Evolutionary conservation across 441 rosid genomes (phyloP), one percentile per base, ranked within the genome.

Genomic region (Erodium texanum): DNA sequence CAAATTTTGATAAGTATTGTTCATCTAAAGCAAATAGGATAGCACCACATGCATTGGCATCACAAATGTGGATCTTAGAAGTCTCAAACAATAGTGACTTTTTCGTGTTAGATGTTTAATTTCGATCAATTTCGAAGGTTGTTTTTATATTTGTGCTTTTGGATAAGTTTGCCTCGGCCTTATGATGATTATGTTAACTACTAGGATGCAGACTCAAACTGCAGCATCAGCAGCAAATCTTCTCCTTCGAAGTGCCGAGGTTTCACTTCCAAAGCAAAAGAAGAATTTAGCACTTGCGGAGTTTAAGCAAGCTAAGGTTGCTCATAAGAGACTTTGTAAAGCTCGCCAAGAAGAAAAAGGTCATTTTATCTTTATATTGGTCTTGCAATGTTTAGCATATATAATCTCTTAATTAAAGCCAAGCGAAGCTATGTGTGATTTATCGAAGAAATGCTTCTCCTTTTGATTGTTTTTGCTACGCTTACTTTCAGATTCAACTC

Each of bases 251-350:
- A 85, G 92, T 73, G 95, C 84, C 15, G 90, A 89, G 77, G 82
- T 86, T 16, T 72, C 71, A n/a, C 67, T 93, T 66, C 98, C 97
- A 0, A 93, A 93, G 82, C 98, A 93, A 82, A 90, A 86, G 83
- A 90, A 79, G 77, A 87, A 74, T 74, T 68, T 82, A 66, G 93
- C 89, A 24, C 70, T 85, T 66, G 75, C 75, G 20, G 92, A 90
- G 80, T 89, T 83, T 75, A 90, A 85, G 79, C 88, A 82, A 19
- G 91, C 98, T 2, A 89, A 79, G 79, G 87, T 93, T 74, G 88
- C 90, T 66, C 79, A 71, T 24, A 89, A 82, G 78, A 86, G 92
- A 71, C 81, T 74, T 27, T 24, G 65, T 52, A 90, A 85, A 77
- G 74, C 82, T 20, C 79, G 58, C 61, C 79, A 52, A 61, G 76